Percentiles rank a stretch among this genome's conserved stretches.
Conservation (phyloP, 495 filamentous ascomycete species). For the Aspergillus campestris region DNA sequence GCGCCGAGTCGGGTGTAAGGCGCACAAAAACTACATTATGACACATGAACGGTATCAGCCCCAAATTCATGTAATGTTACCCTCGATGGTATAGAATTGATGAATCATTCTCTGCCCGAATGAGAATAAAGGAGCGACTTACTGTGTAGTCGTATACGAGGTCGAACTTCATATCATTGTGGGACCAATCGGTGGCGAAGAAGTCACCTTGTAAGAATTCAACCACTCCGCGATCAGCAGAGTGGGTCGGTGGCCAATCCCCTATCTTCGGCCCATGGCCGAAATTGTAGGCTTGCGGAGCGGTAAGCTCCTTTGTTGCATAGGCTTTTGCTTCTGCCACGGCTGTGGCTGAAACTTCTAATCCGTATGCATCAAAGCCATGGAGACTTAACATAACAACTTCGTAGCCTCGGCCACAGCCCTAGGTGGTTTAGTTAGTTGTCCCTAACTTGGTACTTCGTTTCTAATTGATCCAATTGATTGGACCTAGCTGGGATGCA, state of each 20-base stretch:
- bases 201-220: conserved; percentile 57
- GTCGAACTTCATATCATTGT: conserved; percentile 46
- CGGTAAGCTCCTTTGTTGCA: conserved; percentile 6
- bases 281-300: conserved; percentile 15
- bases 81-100: too few species aligned
- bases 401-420: conserved; percentile 27
- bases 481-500: too few species aligned
- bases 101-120: too few species aligned
- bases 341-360: conserved; percentile 20
- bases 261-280: neutral
- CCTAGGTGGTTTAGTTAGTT: conserved; percentile 2
- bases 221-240: conserved; percentile 13
- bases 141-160: conserved; percentile 74
- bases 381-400: conserved; percentile 23
- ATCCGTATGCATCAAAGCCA: conserved; percentile 19
- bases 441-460: too few species aligned
- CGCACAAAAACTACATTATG: conserved; percentile 28
- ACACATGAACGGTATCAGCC: too few species aligned
- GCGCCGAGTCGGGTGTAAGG: conserved; percentile 29
- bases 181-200: conserved; percentile 47
- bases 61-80: too few species aligned
- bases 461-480: too few species aligned
- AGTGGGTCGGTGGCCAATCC: neutral
- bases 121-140: too few species aligned
- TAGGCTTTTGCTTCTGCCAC: conserved; percentile 14